Evolutionary conservation across 192 early-diverging fungal species (phyloP).

Genomic region (Dimargaris xerosporica): DNA sequence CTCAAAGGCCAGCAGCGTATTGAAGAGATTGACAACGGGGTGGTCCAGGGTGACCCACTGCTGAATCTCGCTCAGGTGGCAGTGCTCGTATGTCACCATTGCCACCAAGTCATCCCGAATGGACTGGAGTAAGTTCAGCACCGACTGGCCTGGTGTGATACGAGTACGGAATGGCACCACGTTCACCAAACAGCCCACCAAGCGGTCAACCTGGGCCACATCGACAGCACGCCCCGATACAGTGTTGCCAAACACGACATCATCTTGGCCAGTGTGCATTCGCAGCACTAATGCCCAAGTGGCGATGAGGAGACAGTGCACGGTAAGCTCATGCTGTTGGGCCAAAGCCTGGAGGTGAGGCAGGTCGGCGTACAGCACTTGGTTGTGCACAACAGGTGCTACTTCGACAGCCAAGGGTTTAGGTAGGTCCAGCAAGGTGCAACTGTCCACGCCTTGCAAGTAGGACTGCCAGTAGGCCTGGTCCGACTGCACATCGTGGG

Average conservation of each 20-base stretch:
- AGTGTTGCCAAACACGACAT: constrained; percentile 3
- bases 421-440: not conserved
- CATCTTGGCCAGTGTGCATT: constrained; percentile 2
- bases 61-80: not conserved
- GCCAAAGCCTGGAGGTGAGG: not conserved
- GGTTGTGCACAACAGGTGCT: not conserved
- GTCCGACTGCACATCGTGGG: too few relatives aligned
- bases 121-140: not conserved
- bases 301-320: not conserved
- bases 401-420: not conserved
- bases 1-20: constrained; percentile 2
- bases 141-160: not conserved
- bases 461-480: not conserved
- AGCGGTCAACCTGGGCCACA: not conserved
- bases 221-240: not conserved
- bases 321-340: not conserved
- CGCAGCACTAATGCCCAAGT: not conserved
- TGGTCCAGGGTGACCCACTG: not conserved
- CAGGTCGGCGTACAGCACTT: not conserved
- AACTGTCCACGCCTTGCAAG: not conserved
- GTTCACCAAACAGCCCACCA: constrained; percentile 7
- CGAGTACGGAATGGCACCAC: constrained; percentile 1
- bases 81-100: not conserved
- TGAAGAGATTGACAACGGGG: not conserved
- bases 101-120: not conserved